Conservation (phyloP, 371 early-diverging fungal species). For the Dichotomocladium elegans region DNA sequence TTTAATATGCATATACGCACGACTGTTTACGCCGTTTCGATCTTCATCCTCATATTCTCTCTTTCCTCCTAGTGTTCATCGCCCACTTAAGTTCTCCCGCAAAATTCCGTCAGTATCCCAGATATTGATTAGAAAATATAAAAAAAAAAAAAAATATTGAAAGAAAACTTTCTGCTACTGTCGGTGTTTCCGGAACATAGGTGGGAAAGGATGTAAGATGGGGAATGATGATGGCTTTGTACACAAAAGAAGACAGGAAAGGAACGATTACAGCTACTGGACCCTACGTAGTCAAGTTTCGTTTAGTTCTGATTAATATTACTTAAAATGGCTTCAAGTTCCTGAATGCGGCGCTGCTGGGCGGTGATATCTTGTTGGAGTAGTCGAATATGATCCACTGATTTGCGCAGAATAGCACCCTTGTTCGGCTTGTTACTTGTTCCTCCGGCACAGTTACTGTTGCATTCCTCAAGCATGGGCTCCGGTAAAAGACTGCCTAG, state of each 20-base stretch:
- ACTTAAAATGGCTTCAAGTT: conserved; percentile 55
- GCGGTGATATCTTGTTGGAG: conserved; percentile 58
- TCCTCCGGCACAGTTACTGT: conserved; percentile 14
- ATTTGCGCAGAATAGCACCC: conserved; percentile 82
- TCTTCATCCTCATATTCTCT: not conserved
- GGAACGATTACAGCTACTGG: too few species aligned
- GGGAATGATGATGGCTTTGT: too few species aligned
- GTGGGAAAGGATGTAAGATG: too few species aligned
- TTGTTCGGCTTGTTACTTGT: conserved; percentile 70
- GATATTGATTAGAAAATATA: not conserved
- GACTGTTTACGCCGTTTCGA: too few species aligned
- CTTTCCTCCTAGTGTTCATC: not conserved
- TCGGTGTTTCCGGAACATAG: too few species aligned
- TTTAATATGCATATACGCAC: too few species aligned
- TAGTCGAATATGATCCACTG: conserved; percentile 86
- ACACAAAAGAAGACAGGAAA: too few species aligned
- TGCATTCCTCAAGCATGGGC: conserved; percentile 55
- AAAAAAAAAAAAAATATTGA: not conserved
- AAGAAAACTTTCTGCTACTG: not conserved
- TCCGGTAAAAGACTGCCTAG: conserved; percentile 84
- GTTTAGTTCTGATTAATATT: not conserved
- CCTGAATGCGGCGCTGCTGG: conserved; percentile 62
- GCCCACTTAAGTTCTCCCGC: too few species aligned
- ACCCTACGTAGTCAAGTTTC: too few species aligned
- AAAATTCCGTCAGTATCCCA: too few species aligned